A percentile compares a stretch with the other conserved stretches of the same genome.
These are phyloP conservation scores for Cyberlindnera xylosilytica DNA, from an alignment of 805 yeast species.

Conservation along the genomic window DNA sequence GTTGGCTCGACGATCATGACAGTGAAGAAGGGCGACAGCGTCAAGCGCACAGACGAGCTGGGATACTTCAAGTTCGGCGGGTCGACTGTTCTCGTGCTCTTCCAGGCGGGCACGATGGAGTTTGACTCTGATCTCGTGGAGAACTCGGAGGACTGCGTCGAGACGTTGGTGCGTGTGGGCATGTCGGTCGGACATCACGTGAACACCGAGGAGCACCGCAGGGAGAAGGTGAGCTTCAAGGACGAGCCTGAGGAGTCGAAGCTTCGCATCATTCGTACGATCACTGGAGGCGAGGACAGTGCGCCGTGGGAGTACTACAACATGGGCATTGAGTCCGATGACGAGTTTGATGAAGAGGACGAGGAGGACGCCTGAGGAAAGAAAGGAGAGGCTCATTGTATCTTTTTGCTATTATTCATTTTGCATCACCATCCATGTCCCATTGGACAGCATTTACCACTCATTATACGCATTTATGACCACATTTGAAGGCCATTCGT, in stretches of 20 bases:
- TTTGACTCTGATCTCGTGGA: constrained; percentile 73
- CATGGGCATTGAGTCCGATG: constrained; percentile 14
- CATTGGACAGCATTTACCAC: too few relatives aligned
- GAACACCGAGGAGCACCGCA: constrained; percentile 43
- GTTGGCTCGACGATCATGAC: constrained; percentile 87
- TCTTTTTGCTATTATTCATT: too few relatives aligned
- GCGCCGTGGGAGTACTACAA: constrained; percentile 28
- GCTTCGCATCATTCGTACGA: constrained; percentile 49
- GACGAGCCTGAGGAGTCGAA: constrained; percentile 45
- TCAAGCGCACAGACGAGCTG: constrained; percentile 74
- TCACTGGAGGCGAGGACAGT: constrained; percentile 49
- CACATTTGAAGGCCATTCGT: too few relatives aligned
- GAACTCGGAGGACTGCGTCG: constrained; percentile 69
- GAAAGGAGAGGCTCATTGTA: too few relatives aligned
- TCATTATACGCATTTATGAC: too few relatives aligned
- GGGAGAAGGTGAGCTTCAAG: constrained; percentile 44
- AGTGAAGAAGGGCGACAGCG: constrained; percentile 52
- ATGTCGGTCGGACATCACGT: constrained; percentile 84
- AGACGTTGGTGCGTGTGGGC: constrained; percentile 85
- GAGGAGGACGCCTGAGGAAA: constrained; percentile 1
- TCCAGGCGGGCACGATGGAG: constrained; percentile 45
- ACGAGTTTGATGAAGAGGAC: constrained; percentile 8
- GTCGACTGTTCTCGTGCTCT: constrained; percentile 71
- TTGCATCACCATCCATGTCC: too few relatives aligned
- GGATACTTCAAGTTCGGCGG: constrained; percentile 98